phyloP scores from a whole-genome alignment of 768 basidiomycete genomes.

The Guyanaporus albipodus region DNA sequence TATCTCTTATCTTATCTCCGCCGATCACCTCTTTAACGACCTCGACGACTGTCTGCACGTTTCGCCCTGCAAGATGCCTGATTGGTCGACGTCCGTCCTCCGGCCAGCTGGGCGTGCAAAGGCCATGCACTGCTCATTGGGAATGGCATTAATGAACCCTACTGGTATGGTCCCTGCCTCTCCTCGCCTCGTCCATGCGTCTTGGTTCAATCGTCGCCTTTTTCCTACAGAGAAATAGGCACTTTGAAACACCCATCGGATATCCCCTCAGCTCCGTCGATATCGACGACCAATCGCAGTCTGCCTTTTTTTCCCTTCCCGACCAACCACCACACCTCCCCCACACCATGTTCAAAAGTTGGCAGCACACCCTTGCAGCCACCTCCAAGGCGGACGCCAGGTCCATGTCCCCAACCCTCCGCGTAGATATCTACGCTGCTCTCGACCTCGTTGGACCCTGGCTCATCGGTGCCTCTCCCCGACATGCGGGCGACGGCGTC shows the following conservation, averaged over 20 bases:
- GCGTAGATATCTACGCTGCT: constrained; percentile 47
- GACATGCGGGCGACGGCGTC: constrained; percentile 53
- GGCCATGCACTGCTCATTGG: too few relatives aligned
- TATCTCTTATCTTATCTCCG: constrained; percentile 15
- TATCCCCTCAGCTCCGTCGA: background rate
- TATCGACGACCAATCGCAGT: background rate
- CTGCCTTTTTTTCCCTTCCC: background rate
- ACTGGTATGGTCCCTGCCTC: too few relatives aligned
- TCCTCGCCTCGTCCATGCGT: constrained; percentile 25
- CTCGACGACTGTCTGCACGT: too few relatives aligned
- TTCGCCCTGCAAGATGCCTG: too few relatives aligned
- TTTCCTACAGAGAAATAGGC: constrained; percentile 1
- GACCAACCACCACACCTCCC: background rate
- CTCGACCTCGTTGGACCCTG: constrained; percentile 47
- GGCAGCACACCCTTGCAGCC: constrained; percentile 35
- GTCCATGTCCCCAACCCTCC: constrained; percentile 46
- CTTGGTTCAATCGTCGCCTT: constrained; percentile 4
- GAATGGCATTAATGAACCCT: too few relatives aligned
- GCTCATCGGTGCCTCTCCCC: constrained; percentile 37
- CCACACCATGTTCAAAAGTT: constrained; percentile 43
- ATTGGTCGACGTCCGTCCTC: too few relatives aligned
- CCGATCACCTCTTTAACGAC: too few relatives aligned
- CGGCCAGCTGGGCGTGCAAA: too few relatives aligned
- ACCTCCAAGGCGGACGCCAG: constrained; percentile 26
- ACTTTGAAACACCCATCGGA: constrained; percentile 3